Evolutionary conservation across 1,139 yeast species (phyloP).

Genomic region (Eremothecium cymbalariae): DNA sequence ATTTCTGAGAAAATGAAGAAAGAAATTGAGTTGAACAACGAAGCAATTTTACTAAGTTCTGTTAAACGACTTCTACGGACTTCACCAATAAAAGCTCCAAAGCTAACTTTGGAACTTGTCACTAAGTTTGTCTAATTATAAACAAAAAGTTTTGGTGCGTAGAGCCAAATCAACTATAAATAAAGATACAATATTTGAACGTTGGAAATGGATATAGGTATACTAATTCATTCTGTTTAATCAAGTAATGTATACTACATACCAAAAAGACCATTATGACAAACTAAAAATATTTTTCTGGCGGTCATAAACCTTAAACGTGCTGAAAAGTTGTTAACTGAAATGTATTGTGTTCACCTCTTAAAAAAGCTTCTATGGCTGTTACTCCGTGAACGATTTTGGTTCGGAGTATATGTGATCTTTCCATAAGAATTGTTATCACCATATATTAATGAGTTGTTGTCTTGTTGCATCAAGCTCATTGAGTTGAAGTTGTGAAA

Average conservation of each 20-base stretch:
- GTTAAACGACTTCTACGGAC: constrained; percentile 8
- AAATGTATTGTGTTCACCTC: too few species aligned
- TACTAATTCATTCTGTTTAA: too few species aligned
- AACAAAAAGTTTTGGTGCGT: too few species aligned
- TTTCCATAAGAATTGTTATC: constrained; percentile 54
- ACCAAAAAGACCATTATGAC: too few species aligned
- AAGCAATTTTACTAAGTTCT: constrained; percentile 7
- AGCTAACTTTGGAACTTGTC: background rate
- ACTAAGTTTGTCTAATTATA: too few species aligned
- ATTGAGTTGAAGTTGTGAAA: constrained; percentile 84
- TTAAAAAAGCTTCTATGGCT: constrained; percentile 35
- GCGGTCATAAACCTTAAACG: too few species aligned
- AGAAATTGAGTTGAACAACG: constrained; percentile 17
- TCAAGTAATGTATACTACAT: too few species aligned
- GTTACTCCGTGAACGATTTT: constrained; percentile 34
- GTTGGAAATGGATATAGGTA: too few species aligned
- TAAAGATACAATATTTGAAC: background rate
- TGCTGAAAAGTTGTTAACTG: too few species aligned
- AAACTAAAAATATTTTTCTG: too few species aligned
- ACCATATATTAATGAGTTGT: constrained; percentile 41
- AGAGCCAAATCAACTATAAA: too few species aligned
- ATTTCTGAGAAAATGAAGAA: constrained; percentile 40
- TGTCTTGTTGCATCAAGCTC: constrained; percentile 70
- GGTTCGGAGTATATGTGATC: constrained; percentile 52
- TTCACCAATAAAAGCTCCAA: too few species aligned